A percentile compares a stretch with the other conserved stretches of the same genome.
Conservation (phyloP, 2,329 filamentous ascomycete genomes). For the Colletotrichum chrysophilum region DNA sequence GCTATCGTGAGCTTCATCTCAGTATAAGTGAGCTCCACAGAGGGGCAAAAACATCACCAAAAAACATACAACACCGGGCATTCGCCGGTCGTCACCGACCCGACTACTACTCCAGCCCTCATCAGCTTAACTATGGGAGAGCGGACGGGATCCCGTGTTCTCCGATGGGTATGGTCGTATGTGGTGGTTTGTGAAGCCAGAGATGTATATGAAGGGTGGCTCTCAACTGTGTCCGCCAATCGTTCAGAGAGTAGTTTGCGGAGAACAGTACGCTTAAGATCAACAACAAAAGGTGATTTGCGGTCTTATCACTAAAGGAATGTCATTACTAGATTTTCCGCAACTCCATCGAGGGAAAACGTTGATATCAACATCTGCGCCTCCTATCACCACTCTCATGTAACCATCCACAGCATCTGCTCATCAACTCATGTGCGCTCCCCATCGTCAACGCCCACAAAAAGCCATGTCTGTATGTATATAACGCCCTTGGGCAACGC, state of each 20-base stretch:
- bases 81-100: slow-evolving; percentile 15
- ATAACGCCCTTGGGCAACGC: neutral
- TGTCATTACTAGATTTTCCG: neutral
- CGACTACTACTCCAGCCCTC: slow-evolving; percentile 7
- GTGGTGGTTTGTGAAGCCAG: neutral
- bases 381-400: neutral
- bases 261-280: neutral
- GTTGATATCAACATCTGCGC: neutral
- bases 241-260: neutral
- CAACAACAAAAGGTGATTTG: fast-evolving
- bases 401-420: neutral
- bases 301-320: neutral
- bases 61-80: slow-evolving; percentile 13
- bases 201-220: neutral
- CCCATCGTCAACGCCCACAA: neutral
- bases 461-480: neutral
- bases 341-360: neutral
- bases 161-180: slow-evolving; percentile 14
- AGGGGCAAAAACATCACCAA: neutral
- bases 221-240: neutral
- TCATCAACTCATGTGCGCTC: neutral
- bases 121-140: slow-evolving; percentile 6
- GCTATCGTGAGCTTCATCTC: neutral
- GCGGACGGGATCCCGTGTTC: slow-evolving; percentile 13
- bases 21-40: neutral